A percentile compares a stretch with the other conserved stretches of the same genome.
These are phyloP conservation scores for Leptographium radiaticola DNA, from an alignment of 2,329 filamentous ascomycete genomes.

Conservation along the genomic window DNA sequence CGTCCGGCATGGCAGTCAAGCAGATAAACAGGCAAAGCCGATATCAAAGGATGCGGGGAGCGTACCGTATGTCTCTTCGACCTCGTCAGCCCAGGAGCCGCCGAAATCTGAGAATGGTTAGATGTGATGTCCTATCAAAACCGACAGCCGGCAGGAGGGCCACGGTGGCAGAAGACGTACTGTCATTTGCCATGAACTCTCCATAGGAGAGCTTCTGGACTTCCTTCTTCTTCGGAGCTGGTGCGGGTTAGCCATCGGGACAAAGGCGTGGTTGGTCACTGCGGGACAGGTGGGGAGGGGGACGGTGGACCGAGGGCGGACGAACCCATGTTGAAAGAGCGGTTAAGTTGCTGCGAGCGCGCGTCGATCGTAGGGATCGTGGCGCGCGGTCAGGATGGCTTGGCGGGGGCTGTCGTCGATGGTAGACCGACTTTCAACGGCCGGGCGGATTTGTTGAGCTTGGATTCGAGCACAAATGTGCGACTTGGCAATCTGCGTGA, in stretches of 20 bases:
- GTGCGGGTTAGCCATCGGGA: constrained; percentile 18
- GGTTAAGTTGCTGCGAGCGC: neutral
- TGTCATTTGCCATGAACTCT: constrained; percentile 85
- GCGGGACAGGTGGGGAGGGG: neutral
- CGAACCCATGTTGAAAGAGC: constrained; percentile 19
- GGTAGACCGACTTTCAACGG: neutral
- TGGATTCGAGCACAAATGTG: neutral
- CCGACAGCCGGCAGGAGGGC: neutral
- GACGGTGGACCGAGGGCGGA: neutral
- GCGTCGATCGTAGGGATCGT: neutral
- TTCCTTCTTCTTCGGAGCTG: constrained; percentile 89
- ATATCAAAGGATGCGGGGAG: constrained; percentile 14
- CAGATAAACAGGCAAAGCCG: constrained; percentile 6
- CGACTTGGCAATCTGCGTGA: neutral
- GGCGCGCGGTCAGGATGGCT: neutral
- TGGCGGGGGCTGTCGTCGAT: neutral
- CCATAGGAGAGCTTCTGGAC: constrained; percentile 94
- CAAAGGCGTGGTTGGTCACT: neutral
- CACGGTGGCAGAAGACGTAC: constrained; percentile 37
- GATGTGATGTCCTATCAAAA: neutral
- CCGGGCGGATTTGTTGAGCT: neutral
- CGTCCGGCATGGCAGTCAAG: neutral
- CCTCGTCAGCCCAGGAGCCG: constrained; percentile 97
- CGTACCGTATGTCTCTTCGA: constrained; percentile 79
- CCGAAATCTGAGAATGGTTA: constrained; percentile 27